A percentile compares a stretch with the other conserved stretches of the same genome.
Conservation (phyloP, 352 stramenopile genomes). For the Pilasporangium apinafurcum region DNA sequence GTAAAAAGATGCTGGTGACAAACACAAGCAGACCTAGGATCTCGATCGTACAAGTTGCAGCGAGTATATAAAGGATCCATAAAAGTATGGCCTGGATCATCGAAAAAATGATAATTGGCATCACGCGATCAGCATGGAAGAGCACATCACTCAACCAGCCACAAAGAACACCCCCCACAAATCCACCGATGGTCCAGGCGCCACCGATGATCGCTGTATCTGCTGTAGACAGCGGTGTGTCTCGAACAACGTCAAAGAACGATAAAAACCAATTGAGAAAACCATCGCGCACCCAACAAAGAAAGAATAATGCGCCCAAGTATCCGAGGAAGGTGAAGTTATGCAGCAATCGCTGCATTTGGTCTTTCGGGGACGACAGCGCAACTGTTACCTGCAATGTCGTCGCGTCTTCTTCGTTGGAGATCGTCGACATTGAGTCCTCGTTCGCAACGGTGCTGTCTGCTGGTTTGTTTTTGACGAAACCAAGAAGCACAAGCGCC, state of each 20-base stretch:
- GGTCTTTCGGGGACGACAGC: conserved; percentile 28
- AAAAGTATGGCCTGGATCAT: conserved; percentile 50
- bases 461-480: conserved; percentile 48
- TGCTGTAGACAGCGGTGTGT: conserved; percentile 25
- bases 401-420: background rate
- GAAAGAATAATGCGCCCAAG: conserved; percentile 57
- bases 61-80: conserved; percentile 48
- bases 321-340: conserved; percentile 71
- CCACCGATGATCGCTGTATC: conserved; percentile 63
- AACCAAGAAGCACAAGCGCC: conserved; percentile 37
- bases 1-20: conserved; percentile 55
- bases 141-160: conserved; percentile 67
- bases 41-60: conserved; percentile 34
- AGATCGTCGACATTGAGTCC: conserved; percentile 14
- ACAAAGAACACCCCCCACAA: conserved; percentile 62
- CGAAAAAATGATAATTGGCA: conserved; percentile 72
- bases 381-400: too few relatives aligned
- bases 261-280: conserved; percentile 79
- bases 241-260: conserved; percentile 65
- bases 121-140: conserved; percentile 59
- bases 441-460: conserved; percentile 28
- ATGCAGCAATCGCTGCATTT: conserved; percentile 44
- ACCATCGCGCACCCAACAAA: conserved; percentile 60
- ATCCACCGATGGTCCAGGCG: conserved; percentile 69
- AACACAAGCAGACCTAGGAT: conserved; percentile 55